Conservation (phyloP, 306 rosid species). For the Fragaria vesca region DNA sequence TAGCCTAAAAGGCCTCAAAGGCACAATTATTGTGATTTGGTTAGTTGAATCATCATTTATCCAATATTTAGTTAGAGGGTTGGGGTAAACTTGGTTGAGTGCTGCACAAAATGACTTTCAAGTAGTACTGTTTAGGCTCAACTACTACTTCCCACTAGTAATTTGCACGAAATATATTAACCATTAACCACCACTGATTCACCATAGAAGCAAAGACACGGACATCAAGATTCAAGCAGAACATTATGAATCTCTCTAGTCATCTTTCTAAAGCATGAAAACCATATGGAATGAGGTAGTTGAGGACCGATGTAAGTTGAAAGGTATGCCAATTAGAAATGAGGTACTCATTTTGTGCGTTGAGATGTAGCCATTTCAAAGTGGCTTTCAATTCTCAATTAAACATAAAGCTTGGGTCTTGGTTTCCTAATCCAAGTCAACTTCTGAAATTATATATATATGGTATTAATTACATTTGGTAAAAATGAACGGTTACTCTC, state of each 20-base stretch:
- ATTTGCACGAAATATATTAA: background rate
- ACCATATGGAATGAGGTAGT: background rate
- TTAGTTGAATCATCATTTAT: constrained; percentile 1
- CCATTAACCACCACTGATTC: background rate
- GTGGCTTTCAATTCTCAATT: constrained; percentile 5
- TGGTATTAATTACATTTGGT: background rate
- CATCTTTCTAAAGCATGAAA: background rate
- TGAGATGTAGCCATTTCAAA: constrained; percentile 7
- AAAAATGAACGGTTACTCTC: background rate
- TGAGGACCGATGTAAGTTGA: background rate
- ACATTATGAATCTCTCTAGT: background rate
- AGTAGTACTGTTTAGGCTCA: background rate
- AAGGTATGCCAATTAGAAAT: background rate
- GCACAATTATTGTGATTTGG: background rate
- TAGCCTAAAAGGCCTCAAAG: background rate
- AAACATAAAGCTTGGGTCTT: background rate
- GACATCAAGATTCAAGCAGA: background rate
- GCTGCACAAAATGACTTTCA: background rate
- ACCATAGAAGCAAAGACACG: background rate
- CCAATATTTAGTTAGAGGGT: too few relatives aligned
- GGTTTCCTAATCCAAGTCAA: background rate
- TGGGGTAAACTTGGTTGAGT: background rate
- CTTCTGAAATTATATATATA: background rate
- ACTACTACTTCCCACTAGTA: background rate
- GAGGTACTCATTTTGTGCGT: background rate